These are phyloP conservation scores for Rhizopogon sp. DNA, from an alignment of 768 basidiomycete genomes.

Conservation along the genomic window DNA sequence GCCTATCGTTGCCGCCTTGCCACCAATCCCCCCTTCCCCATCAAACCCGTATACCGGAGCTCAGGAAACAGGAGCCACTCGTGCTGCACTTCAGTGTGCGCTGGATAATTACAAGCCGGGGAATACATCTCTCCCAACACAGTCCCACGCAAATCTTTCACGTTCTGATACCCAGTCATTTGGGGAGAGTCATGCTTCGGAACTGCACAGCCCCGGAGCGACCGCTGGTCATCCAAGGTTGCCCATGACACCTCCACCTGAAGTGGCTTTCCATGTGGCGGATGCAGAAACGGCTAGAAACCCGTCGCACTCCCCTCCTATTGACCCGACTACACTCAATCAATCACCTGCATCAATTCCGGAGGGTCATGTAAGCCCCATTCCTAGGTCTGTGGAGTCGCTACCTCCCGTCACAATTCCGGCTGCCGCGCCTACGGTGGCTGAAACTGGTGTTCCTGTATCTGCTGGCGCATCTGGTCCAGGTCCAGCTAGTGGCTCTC, in stretches of 20 bases:
- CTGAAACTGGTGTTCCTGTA: constrained; percentile 75
- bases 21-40: constrained; percentile 58
- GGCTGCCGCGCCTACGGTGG: constrained; percentile 53
- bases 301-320: constrained; percentile 6
- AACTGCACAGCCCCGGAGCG: constrained; percentile 46
- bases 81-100: constrained; percentile 72
- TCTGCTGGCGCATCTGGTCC: constrained; percentile 51
- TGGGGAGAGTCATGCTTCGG: constrained; percentile 76
- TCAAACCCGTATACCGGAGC: constrained; percentile 55
- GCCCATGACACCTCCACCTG: constrained; percentile 40
- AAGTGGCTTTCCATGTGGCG: constrained; percentile 6
- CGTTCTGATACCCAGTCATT: constrained; percentile 78
- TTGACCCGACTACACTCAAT: constrained; percentile 21
- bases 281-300: constrained; percentile 6
- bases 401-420: constrained; percentile 20
- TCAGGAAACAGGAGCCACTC: constrained; percentile 59
- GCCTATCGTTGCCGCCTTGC: constrained; percentile 58
- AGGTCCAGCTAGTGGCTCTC: constrained; percentile 61
- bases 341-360: constrained; percentile 17
- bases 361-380: constrained; percentile 17
- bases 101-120: constrained; percentile 77
- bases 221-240: constrained; percentile 28
- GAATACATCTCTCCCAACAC: constrained; percentile 46
- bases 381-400: constrained; percentile 14
- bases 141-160: constrained; percentile 46